Percentiles rank a stretch among this genome's conserved stretches.
Conservation (phyloP, 257 asterid species). For the Pogostemon cablin region DNA sequence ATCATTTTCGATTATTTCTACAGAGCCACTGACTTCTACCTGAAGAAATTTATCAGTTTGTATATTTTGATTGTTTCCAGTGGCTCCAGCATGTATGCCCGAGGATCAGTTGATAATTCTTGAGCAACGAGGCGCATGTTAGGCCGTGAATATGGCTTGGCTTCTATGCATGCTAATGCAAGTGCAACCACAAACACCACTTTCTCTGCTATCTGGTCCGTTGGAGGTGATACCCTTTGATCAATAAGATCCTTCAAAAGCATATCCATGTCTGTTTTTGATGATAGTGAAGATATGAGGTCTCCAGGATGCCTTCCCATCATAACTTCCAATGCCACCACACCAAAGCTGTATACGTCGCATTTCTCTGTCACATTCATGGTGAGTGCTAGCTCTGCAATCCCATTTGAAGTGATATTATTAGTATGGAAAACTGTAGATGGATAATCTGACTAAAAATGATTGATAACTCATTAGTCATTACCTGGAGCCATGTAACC, state of each 20-base stretch:
- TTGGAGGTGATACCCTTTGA: constrained; percentile 65
- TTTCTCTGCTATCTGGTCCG: constrained; percentile 59
- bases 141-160: constrained; percentile 69
- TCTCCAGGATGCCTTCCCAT: constrained; percentile 96
- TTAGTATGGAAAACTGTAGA: not conserved
- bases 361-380: constrained; percentile 82
- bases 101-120: constrained; percentile 63
- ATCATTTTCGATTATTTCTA: not conserved
- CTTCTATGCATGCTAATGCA: constrained; percentile 67
- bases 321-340: constrained; percentile 77
- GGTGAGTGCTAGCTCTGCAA: constrained; percentile 77
- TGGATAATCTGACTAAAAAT: not conserved
- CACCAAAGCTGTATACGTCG: constrained; percentile 92
- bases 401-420: not conserved
- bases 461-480: constrained; percentile 3
- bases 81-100: constrained; percentile 54
- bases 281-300: constrained; percentile 53
- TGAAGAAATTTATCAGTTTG: constrained; percentile 45
- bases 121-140: constrained; percentile 78
- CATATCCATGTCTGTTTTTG: constrained; percentile 40
- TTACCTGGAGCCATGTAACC: constrained; percentile 99
- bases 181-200: constrained; percentile 58
- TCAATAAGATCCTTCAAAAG: constrained; percentile 66
- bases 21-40: constrained; percentile 27
- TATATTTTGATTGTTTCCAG: constrained; percentile 47